Evolutionary conservation across 2,329 filamentous ascomycete species (phyloP), one percentile per base, ranked within the genome.

Genomic region (Ilyonectria robusta): DNA sequence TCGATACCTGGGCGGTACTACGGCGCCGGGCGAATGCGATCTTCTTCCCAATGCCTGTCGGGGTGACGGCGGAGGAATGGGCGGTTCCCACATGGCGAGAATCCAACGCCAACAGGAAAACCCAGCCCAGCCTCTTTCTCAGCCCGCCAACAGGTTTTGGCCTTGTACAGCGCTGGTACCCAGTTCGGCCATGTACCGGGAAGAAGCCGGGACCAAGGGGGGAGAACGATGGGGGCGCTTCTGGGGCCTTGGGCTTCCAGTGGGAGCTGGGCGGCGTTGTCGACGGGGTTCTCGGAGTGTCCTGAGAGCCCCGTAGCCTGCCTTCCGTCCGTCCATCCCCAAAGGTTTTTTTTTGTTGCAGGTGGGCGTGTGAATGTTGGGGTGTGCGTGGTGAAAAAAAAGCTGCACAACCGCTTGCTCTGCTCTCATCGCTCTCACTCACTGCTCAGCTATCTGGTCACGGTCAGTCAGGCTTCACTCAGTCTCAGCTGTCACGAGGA

Each of bases 311-410:
- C 50, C 29, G 63, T 46, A 33, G 29, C 56, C 56, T 58, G 29
- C 61, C 21, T 50, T 51, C 54, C 62, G 65, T 71, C 69, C 73
- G 62, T 61, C 71, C 61, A 69, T 70, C 70, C 73, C 73, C 75
- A 75, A 72, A 72, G 71, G 66, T 67, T 74, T 73, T 70, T 46
- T 60, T 59, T 59, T 29, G 59, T 66, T 70, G 53, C 61, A 73
- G 70, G 55, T 48, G 67, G 58, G 69, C 68, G 62, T 55, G 66
- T 46, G 13, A 31, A 73, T 68, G 66, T 67, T 10, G 47, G 71
- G 73, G 50, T 46, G 73, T 75, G 71, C 40, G 13, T 35, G 35
- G 31, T 62, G 60, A 19, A 63, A 62, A 66, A 70, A 70, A 61
- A 72, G 21, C 26, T 26, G 26, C 29, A 23, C 53, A 55, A 62